A percentile compares a stretch with the other conserved stretches of the same genome.
These are phyloP conservation scores for Xylariomycetidae sp. DNA, from an alignment of 2,329 filamentous ascomycete genomes.

Conservation along the genomic window DNA sequence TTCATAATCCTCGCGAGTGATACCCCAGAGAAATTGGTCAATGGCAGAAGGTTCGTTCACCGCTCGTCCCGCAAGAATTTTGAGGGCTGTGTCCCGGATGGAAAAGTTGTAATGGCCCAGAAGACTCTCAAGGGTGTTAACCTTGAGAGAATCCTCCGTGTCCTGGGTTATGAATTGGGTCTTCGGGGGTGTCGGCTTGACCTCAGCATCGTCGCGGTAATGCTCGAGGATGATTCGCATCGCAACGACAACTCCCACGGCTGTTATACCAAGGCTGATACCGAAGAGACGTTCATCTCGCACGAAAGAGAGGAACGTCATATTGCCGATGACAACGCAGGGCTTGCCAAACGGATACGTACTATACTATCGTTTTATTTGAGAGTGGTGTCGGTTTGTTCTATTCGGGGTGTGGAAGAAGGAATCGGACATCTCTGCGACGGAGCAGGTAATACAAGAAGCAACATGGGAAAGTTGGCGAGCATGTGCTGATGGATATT, in stretches of 20 bases:
- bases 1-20: constrained; percentile 55
- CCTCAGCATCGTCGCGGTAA: constrained; percentile 60
- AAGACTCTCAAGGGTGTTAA: constrained; percentile 63
- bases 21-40: constrained; percentile 49
- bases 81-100: constrained; percentile 63
- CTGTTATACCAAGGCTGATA: constrained; percentile 50
- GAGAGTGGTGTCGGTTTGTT: too few relatives aligned
- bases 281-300: constrained; percentile 52
- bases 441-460: too few relatives aligned
- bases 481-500: too few relatives aligned
- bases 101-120: constrained; percentile 67
- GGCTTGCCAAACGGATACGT: too few relatives aligned
- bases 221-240: constrained; percentile 55
- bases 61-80: constrained; percentile 51
- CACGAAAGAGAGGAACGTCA: constrained; percentile 34
- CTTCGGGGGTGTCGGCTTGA: constrained; percentile 60
- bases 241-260: constrained; percentile 52
- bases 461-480: too few relatives aligned
- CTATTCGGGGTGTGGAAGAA: too few relatives aligned
- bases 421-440: too few relatives aligned
- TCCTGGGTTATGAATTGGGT: constrained; percentile 71
- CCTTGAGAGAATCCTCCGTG: constrained; percentile 66
- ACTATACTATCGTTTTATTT: too few relatives aligned
- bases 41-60: constrained; percentile 54
- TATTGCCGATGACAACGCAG: too few relatives aligned